Percentiles rank a stretch among this genome's conserved stretches.
These are phyloP conservation scores for Hebeloma cylindrosporum DNA, from an alignment of 768 basidiomycete genomes.

Conservation along the genomic window DNA sequence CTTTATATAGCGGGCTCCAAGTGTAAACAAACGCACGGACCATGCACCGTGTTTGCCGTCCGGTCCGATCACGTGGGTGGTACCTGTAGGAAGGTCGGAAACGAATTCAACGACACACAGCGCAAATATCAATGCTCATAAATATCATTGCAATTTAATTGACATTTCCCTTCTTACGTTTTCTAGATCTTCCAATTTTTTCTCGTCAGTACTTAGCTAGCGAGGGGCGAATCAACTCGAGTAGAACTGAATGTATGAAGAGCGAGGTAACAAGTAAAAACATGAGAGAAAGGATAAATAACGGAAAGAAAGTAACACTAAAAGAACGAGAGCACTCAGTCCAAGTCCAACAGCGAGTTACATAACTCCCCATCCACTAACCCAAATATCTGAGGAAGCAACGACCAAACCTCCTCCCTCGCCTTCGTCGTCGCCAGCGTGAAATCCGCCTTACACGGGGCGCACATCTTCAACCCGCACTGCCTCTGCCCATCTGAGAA, in stretches of 20 bases:
- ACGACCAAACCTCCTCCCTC: slow-evolving; percentile 59
- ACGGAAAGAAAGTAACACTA: neutral
- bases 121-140: too few relatives aligned
- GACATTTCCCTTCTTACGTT: too few relatives aligned
- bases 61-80: too few relatives aligned
- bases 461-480: slow-evolving; percentile 37
- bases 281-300: neutral
- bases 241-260: too few relatives aligned
- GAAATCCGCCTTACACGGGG: slow-evolving; percentile 45
- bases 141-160: too few relatives aligned
- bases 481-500: slow-evolving; percentile 66
- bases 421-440: slow-evolving; percentile 44
- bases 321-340: slow-evolving; percentile 16
- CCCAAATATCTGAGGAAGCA: slow-evolving; percentile 67
- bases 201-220: too few relatives aligned
- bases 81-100: too few relatives aligned
- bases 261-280: neutral
- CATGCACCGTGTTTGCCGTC: too few relatives aligned
- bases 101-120: too few relatives aligned
- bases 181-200: too few relatives aligned
- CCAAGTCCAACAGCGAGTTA: slow-evolving; percentile 19
- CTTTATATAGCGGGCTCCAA: slow-evolving; percentile 40
- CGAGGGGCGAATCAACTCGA: too few relatives aligned
- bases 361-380: slow-evolving; percentile 29
- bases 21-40: slow-evolving; percentile 63